phyloP scores from a whole-genome alignment of 805 yeast genomes.

The Yarrowia keelungensis region DNA sequence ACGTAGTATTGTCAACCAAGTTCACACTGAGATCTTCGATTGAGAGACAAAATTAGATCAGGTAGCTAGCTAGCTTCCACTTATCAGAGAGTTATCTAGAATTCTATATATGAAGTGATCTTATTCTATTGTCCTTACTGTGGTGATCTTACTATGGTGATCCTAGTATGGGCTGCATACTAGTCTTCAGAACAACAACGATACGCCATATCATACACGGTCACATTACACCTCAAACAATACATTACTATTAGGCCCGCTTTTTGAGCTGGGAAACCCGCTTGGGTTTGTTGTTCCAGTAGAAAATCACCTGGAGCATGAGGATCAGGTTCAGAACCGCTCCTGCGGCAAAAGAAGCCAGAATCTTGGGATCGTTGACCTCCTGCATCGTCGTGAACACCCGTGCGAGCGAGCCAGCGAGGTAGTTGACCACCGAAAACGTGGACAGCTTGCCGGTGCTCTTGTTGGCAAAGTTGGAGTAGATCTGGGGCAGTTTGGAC shows the following conservation, averaged over 20 bases:
- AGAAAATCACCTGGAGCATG: conserved; percentile 50
- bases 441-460: conserved; percentile 54
- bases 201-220: too few relatives aligned
- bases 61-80: too few relatives aligned
- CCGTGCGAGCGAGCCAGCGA: conserved; percentile 53
- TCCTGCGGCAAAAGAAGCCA: conserved; percentile 49
- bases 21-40: too few relatives aligned
- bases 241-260: background rate
- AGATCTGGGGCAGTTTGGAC: conserved; percentile 53
- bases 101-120: too few relatives aligned
- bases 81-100: too few relatives aligned
- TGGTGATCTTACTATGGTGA: too few relatives aligned
- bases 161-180: too few relatives aligned
- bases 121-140: too few relatives aligned
- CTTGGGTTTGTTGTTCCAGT: conserved; percentile 44
- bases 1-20: too few relatives aligned
- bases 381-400: conserved; percentile 53
- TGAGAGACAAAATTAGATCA: too few relatives aligned
- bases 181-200: too few relatives aligned
- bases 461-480: conserved; percentile 48
- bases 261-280: background rate
- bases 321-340: conserved; percentile 51
- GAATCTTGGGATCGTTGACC: conserved; percentile 50
- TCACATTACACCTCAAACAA: too few relatives aligned
- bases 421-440: conserved; percentile 51